Conservation (phyloP, 805 yeast genomes). For the Metschnikowia lochheadii region DNA sequence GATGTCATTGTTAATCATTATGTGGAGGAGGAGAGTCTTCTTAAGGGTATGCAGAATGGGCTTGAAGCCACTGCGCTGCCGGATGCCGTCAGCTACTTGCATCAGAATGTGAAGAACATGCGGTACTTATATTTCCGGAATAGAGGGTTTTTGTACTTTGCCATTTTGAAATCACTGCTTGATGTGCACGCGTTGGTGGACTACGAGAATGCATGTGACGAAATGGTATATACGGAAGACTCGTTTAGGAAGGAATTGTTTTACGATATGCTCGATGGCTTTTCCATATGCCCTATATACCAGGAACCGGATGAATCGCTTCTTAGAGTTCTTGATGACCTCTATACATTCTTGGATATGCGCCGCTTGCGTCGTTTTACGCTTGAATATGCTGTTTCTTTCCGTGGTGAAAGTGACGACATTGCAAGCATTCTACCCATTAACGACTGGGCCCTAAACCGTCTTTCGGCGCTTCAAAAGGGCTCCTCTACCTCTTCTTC, state of each 20-base stretch:
- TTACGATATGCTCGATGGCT: constrained; percentile 52
- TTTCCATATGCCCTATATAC: constrained; percentile 60
- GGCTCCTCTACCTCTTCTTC: not conserved
- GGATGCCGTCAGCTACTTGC: constrained; percentile 41
- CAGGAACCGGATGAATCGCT: constrained; percentile 63
- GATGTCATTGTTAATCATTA: constrained; percentile 55
- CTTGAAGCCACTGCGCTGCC: constrained; percentile 24
- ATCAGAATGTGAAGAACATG: constrained; percentile 70
- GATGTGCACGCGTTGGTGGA: not conserved
- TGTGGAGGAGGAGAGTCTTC: constrained; percentile 34
- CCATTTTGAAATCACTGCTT: constrained; percentile 25
- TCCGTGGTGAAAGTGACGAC: constrained; percentile 41
- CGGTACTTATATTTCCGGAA: constrained; percentile 79
- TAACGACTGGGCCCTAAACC: constrained; percentile 14
- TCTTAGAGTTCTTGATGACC: constrained; percentile 45
- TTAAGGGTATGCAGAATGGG: constrained; percentile 40
- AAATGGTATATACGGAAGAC: constrained; percentile 4
- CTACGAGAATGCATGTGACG: constrained; percentile 8
- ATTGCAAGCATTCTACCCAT: constrained; percentile 27
- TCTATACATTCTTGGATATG: constrained; percentile 48
- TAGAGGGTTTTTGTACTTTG: constrained; percentile 67
- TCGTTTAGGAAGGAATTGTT: constrained; percentile 27
- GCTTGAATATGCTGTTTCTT: constrained; percentile 55
- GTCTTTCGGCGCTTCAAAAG: not conserved
- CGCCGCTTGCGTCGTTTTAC: constrained; percentile 49